Percentiles rank a stretch among this genome's conserved stretches.
Conservation (phyloP, 208 protist species). For the Leishmania martiniquensis region DNA sequence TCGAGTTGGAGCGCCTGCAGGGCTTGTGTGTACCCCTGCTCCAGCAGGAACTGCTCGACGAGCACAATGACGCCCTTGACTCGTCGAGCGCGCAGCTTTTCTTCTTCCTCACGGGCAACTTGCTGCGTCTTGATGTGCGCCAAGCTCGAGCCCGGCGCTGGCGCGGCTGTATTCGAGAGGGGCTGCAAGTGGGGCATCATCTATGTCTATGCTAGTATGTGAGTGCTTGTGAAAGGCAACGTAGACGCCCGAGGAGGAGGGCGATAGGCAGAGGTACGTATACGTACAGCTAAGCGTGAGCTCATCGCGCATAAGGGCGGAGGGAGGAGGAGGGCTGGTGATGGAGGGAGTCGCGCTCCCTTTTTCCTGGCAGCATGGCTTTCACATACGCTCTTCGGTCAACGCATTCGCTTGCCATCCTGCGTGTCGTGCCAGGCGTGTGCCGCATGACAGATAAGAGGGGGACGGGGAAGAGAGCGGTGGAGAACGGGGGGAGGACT, state of each 20-base stretch:
- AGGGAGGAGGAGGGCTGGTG: not conserved
- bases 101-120: slow-evolving; percentile 83
- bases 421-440: not conserved
- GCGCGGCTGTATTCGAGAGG: slow-evolving; percentile 64
- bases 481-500: no score
- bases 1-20: slow-evolving; percentile 86
- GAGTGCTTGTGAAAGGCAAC: not conserved
- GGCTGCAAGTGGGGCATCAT: slow-evolving; percentile 60
- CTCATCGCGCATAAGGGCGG: not conserved
- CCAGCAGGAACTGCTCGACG: slow-evolving; percentile 81
- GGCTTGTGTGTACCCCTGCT: slow-evolving; percentile 80
- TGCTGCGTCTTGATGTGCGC: slow-evolving; percentile 83
- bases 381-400: not conserved
- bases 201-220: not conserved
- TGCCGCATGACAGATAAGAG: not conserved
- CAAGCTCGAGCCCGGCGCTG: slow-evolving; percentile 63
- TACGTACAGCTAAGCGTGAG: not conserved
- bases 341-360: not conserved
- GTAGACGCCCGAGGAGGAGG: not conserved
- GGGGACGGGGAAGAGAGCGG: not conserved
- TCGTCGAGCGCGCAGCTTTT: slow-evolving; percentile 66
- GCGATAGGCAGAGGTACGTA: not conserved
- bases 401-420: not conserved
- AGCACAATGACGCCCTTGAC: slow-evolving; percentile 84
- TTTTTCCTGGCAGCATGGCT: not conserved